Base-by-base conservation (phyloP, 345 rosid genomes). In the Passiflora organensis region DNA sequence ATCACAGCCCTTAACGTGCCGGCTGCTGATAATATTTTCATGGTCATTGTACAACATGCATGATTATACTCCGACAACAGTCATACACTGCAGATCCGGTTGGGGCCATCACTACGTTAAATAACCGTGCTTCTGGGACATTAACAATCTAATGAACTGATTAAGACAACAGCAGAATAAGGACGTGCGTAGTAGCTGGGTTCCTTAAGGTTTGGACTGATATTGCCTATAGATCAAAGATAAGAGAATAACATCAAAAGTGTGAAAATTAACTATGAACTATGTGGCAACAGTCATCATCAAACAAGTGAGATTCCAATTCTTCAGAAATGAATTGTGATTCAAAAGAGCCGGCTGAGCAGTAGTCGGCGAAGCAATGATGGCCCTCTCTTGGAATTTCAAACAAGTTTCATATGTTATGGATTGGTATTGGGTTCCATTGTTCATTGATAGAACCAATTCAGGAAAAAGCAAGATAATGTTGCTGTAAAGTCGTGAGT, bases 381-480 rank as follows among this genome's bases (percentile, higher is more conserved):
- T 53, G 39, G 22, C 34, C 39, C 6, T 28, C 10, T 24, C n/a
- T 18, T 1, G 20, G 28, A 51, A 19, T 55, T 54, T 51, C 24
- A 58, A 37, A 45, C 19, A 36, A 36, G 24, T 32, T 58, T 38
- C 63, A 39, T 19, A 38, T 41, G 52, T 10, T 32, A 17, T 55
- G 62, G 34, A 24, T 48, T 45, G 19, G 22, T 49, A 46, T n/a
- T 15, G 19, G 22, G 12, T 52, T 15, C 51, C 19, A 32, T 25
- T 61, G 55, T 50, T 50, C 58, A 43, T 55, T 67, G 62, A 67
- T 32, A 45, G 58, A 50, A 37, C 23, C 62, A 60, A 44, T 51
- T 60, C 58, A 51, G 22, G 36, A 32, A 46, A 56, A 34, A 51
- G 57, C 25, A 42, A 5, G 6, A 34, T 10, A 17, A 13, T 32